phyloP scores from a whole-genome alignment of 345 rosid species.

The Salix purpurea region DNA sequence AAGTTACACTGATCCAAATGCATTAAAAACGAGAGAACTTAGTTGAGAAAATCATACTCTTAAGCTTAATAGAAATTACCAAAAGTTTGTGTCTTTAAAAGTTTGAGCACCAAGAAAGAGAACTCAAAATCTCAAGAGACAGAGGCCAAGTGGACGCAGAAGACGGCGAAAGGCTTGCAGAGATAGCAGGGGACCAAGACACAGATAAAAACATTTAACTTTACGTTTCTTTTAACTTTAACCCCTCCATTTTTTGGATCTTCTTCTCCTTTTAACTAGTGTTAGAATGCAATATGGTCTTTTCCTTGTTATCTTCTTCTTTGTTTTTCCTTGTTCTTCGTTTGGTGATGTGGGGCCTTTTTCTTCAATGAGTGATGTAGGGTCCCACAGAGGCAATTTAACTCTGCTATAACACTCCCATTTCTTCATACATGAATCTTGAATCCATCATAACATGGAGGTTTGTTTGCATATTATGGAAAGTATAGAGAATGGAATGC shows the following conservation, averaged over 20 bases:
- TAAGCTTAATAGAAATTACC: conserved; percentile 4
- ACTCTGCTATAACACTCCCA: neutral
- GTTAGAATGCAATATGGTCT: neutral
- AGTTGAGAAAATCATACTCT: neutral
- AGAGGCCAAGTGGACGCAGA: conserved; percentile 21
- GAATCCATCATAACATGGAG: too few species aligned
- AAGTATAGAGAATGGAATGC: too few species aligned
- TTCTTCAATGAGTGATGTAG: neutral
- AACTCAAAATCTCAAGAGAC: conserved; percentile 1
- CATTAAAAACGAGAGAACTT: conserved; percentile 10
- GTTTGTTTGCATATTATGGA: too few species aligned
- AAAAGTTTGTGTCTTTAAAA: conserved; percentile 6
- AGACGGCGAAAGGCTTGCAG: conserved; percentile 26
- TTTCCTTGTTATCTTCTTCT: neutral
- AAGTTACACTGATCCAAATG: conserved; percentile 11
- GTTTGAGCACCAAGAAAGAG: conserved; percentile 16
- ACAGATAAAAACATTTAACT: neutral
- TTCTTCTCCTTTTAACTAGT: neutral
- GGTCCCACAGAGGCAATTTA: neutral
- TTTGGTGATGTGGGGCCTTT: neutral
- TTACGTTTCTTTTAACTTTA: neutral
- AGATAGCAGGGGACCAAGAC: conserved; percentile 11
- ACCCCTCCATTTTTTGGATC: neutral
- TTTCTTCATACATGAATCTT: neutral
- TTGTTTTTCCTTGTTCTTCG: neutral